phyloP scores from a whole-genome alignment of 2,329 filamentous ascomycete genomes.

The Colletotrichum orchidophilum region DNA sequence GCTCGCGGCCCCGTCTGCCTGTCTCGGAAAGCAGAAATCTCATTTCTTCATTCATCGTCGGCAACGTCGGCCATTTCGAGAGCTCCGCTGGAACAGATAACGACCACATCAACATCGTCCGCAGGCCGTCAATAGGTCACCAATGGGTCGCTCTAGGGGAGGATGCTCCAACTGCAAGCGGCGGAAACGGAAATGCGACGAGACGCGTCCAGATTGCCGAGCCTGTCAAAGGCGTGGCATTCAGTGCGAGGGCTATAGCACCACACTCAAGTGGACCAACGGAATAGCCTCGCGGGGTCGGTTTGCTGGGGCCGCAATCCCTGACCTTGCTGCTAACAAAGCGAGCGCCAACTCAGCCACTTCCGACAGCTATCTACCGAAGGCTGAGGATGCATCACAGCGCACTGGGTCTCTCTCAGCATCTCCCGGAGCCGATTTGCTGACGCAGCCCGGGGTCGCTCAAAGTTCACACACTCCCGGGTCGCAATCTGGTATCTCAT shows the following conservation, averaged over 20 bases:
- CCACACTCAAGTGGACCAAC: conserved; percentile 33
- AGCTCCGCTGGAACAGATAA: not conserved
- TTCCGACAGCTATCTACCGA: not conserved
- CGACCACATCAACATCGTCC: no score
- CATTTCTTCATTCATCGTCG: not conserved
- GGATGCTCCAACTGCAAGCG: conserved; percentile 34
- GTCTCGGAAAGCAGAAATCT: not conserved
- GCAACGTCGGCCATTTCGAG: not conserved
- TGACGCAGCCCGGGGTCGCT: not conserved
- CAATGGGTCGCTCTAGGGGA: conserved; percentile 32
- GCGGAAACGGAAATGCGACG: conserved; percentile 35
- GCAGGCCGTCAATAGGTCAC: not conserved
- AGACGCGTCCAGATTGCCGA: conserved; percentile 32
- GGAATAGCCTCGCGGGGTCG: conserved; percentile 31
- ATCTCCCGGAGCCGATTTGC: not conserved
- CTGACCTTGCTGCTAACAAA: not conserved
- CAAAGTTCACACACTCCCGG: not conserved
- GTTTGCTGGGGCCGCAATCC: conserved; percentile 24
- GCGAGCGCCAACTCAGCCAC: not conserved
- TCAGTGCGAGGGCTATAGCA: conserved; percentile 33
- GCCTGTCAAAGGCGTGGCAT: conserved; percentile 27
- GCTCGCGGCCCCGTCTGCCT: conserved; percentile 10
- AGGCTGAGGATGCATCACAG: not conserved
- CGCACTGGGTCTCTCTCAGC: not conserved
- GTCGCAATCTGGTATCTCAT: not conserved